Conservation (phyloP, 164 flowering plant species). For the Aristolochia californica region DNA sequence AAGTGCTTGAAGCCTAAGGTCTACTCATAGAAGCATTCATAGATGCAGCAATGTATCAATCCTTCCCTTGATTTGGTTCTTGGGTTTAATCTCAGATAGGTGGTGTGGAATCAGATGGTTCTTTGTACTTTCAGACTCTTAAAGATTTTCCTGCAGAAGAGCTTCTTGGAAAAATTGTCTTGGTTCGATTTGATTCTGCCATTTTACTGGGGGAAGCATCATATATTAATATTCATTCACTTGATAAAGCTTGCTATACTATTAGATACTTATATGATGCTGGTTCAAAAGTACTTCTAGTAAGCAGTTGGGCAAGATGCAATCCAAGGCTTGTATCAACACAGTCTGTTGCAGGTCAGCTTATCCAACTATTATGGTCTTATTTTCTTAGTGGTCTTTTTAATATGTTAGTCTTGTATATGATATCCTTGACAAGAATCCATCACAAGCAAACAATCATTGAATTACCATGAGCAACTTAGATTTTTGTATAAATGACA, state of each 20-base stretch:
- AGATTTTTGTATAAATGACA: too few species aligned
- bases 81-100: background rate
- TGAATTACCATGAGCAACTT: too few species aligned
- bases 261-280: slow-evolving; percentile 48
- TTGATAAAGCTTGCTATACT: slow-evolving; percentile 30
- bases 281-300: slow-evolving; percentile 61
- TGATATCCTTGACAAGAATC: too few species aligned
- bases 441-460: too few species aligned
- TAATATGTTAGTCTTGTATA: too few species aligned
- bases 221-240: slow-evolving; percentile 11
- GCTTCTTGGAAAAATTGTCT: slow-evolving; percentile 47
- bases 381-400: background rate
- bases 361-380: background rate
- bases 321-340: slow-evolving; percentile 14
- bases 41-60: too few species aligned
- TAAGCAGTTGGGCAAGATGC: slow-evolving; percentile 38
- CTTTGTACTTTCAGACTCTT: slow-evolving; percentile 55
- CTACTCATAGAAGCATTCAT: too few species aligned
- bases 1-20: too few species aligned
- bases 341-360: slow-evolving; percentile 55
- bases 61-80: background rate
- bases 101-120: slow-evolving; percentile 18
- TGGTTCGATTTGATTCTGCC: slow-evolving; percentile 71
- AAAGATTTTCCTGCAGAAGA: slow-evolving; percentile 42
- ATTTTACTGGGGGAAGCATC: slow-evolving; percentile 24